Conservation (phyloP, 768 basidiomycete genomes). For the Chalciporus sphaerocephalus region DNA sequence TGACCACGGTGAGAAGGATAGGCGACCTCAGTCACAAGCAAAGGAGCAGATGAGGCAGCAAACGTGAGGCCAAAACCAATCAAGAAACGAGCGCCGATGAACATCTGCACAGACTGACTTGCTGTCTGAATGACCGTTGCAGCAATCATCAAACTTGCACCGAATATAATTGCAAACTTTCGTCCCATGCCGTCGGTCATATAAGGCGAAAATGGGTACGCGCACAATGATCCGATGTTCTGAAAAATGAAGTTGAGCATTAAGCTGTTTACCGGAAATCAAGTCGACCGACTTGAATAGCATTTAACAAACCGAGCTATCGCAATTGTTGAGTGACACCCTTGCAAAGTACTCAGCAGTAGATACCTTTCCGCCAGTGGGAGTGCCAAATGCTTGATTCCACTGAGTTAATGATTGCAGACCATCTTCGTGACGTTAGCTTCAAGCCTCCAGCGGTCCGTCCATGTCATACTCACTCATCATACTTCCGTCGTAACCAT, state of each 20-base stretch:
- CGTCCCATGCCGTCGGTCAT: constrained; percentile 40
- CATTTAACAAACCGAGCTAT: constrained; percentile 35
- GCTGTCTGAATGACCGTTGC: constrained; percentile 38
- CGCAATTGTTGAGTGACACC: neutral
- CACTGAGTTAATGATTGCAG: constrained; percentile 37
- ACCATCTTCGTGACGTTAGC: constrained; percentile 25
- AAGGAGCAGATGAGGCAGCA: constrained; percentile 52
- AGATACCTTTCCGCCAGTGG: constrained; percentile 27
- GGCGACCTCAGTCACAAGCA: constrained; percentile 78
- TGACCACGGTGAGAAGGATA: constrained; percentile 79
- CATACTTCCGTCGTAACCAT: constrained; percentile 40
- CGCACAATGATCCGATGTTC: constrained; percentile 38
- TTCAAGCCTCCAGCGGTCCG: too few relatives aligned
- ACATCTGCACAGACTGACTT: constrained; percentile 39
- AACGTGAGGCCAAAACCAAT: neutral
- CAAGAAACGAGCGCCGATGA: constrained; percentile 37
- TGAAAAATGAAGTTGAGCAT: constrained; percentile 7
- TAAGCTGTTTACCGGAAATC: neutral
- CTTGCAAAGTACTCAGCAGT: neutral
- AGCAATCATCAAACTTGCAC: constrained; percentile 37
- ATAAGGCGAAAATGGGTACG: constrained; percentile 39
- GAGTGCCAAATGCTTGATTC: constrained; percentile 31
- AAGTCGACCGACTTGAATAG: constrained; percentile 31
- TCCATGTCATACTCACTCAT: constrained; percentile 32
- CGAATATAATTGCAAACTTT: constrained; percentile 33